Base-by-base conservation (phyloP, 176 grass and related monocot genomes). In the Typha latifolia region DNA sequence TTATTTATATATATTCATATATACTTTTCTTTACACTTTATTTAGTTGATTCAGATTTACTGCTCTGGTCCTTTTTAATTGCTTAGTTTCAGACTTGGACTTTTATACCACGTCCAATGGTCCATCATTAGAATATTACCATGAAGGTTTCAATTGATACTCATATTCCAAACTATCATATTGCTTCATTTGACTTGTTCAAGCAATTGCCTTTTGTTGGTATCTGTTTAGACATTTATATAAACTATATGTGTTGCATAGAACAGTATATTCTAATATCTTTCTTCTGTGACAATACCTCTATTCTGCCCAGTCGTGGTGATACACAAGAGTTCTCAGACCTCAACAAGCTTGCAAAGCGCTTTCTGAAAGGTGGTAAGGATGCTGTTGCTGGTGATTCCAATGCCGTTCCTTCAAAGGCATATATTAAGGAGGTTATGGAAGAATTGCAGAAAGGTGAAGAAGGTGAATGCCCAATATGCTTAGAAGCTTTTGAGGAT, bases 401-500 rank as follows among this genome's bases (percentile, higher is more conserved):
- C 66, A 62, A 62, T 63, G 78, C 52, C 76, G 32, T 73, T 66
- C 90, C 82, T 65, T 91, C 92, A 61, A 88, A 57, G 73, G 88
- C 88, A 59, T 96, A 91, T 61, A 80, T 96, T 23, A 84, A 89
- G 76, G 85, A 91, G 69, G 78, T 89, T 47, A 82, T 96, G 12
- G 85, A 96, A 72, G 93, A 96, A 61, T 31, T 96, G 49, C 80
- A 70, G 64, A 96, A 96, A 86, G 93, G 80, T 71, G 88, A 91
- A 62, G 84, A 84, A 74, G 76, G 82, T 74, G 93, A 91, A 27
- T 96, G 93, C 24, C 93, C 93, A 67, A 96, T 96, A 76, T 96
- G 93, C 69, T 66, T 96, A 14, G 93, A 96, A 86, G 93, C 88
- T 27, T 91, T 89, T 62, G 93, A 96, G 81, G 93, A 96, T 80